Percentiles rank a stretch among this genome's conserved stretches.
These are phyloP conservation scores for Styphnolobium japonicum DNA, from an alignment of 306 rosid species.

Conservation along the genomic window DNA sequence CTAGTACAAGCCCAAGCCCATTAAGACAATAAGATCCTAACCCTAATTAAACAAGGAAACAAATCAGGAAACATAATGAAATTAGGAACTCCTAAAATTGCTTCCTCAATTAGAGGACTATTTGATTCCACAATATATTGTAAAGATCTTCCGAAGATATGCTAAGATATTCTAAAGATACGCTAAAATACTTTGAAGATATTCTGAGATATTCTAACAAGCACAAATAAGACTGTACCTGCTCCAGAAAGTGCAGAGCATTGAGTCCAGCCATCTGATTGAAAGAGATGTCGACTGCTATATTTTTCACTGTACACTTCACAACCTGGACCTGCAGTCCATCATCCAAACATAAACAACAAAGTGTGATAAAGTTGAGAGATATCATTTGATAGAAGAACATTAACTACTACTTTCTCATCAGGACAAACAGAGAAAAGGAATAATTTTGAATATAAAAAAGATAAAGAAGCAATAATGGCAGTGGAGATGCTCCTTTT, in stretches of 20 bases:
- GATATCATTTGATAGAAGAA: background rate
- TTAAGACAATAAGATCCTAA: too few relatives aligned
- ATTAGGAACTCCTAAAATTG: too few relatives aligned
- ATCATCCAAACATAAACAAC: slow-evolving; percentile 24
- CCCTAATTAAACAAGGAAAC: too few relatives aligned
- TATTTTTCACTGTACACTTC: slow-evolving; percentile 54
- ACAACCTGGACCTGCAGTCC: slow-evolving; percentile 61
- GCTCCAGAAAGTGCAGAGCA: slow-evolving; percentile 61
- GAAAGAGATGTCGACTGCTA: slow-evolving; percentile 67
- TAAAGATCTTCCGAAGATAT: too few relatives aligned
- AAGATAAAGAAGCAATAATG: slow-evolving; percentile 7
- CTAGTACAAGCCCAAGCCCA: too few relatives aligned
- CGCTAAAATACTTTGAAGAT: too few relatives aligned
- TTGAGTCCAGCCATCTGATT: slow-evolving; percentile 66
- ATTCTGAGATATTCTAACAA: too few relatives aligned
- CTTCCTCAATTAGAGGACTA: too few relatives aligned
- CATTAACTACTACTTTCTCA: background rate
- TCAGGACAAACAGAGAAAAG: background rate
- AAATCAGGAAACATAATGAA: too few relatives aligned
- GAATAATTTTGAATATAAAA: slow-evolving; percentile 2
- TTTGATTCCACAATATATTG: too few relatives aligned
- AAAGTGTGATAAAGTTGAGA: background rate
- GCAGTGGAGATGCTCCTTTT: background rate
- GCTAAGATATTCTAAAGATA: too few relatives aligned
- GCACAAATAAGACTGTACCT: slow-evolving; percentile 43